Conservation (phyloP, 106 monocot species). For the Dendrobium catenatum region DNA sequence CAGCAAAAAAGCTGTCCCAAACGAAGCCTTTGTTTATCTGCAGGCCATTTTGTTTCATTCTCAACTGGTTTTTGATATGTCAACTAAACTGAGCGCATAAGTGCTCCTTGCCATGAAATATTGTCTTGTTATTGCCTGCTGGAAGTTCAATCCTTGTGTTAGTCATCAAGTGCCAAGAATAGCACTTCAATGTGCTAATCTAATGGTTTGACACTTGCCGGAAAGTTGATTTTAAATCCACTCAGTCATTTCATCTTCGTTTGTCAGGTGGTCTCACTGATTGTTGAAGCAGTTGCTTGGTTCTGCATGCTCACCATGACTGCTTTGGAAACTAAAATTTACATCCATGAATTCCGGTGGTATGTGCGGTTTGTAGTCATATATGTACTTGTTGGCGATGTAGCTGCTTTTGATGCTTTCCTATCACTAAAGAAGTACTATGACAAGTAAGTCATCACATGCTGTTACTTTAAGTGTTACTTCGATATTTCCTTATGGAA, state of each 20-base stretch:
- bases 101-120: neutral
- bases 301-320: slow-evolving; percentile 59
- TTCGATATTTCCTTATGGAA: neutral
- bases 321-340: slow-evolving; percentile 68
- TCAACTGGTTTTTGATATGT: neutral
- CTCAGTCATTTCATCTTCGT: neutral
- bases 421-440: slow-evolving; percentile 55
- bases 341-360: slow-evolving; percentile 83
- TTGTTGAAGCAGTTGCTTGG: slow-evolving; percentile 55
- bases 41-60: too few relatives aligned
- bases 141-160: neutral
- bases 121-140: neutral
- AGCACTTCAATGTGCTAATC: neutral
- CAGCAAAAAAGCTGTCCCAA: too few relatives aligned
- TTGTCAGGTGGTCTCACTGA: slow-evolving; percentile 53
- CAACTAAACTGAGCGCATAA: neutral
- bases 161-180: neutral
- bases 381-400: slow-evolving; percentile 66
- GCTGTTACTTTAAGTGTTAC: neutral
- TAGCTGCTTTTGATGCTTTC: slow-evolving; percentile 59
- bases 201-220: neutral
- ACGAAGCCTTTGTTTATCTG: too few relatives aligned
- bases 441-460: slow-evolving; percentile 36
- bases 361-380: slow-evolving; percentile 76
- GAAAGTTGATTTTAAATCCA: neutral